phyloP scores from a whole-genome alignment of 352 stramenopile genomes.

The Thalassiosira pacifica region DNA sequence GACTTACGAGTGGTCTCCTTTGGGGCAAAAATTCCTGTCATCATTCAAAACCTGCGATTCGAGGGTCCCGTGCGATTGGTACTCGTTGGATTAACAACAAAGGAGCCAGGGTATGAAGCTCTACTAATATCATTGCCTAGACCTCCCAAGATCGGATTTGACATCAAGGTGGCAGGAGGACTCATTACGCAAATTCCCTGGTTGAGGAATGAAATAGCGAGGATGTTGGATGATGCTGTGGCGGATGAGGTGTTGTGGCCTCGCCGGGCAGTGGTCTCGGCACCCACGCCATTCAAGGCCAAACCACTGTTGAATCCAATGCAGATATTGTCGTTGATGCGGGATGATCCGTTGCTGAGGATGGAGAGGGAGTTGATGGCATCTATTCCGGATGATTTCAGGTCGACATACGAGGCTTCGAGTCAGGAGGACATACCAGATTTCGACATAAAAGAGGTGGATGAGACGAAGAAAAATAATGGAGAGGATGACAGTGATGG shows the following conservation, averaged over 20 bases:
- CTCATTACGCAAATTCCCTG: conserved; percentile 74
- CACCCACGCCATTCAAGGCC: conserved; percentile 37
- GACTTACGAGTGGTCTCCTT: conserved; percentile 47
- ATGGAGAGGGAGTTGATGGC: conserved; percentile 56
- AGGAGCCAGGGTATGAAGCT: conserved; percentile 63
- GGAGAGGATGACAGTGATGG: background rate
- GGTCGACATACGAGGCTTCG: conserved; percentile 34
- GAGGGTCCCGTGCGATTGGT: conserved; percentile 64
- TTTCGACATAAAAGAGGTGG: conserved; percentile 55
- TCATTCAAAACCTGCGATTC: conserved; percentile 72
- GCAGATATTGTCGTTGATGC: conserved; percentile 46
- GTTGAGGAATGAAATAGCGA: conserved; percentile 61
- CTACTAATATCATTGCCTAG: conserved; percentile 63
- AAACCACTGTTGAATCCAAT: conserved; percentile 62
- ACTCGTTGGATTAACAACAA: conserved; percentile 50
- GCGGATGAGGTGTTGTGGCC: conserved; percentile 59
- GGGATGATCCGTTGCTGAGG: conserved; percentile 18
- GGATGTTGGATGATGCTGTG: conserved; percentile 59
- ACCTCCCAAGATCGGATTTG: conserved; percentile 64
- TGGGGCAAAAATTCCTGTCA: conserved; percentile 62
- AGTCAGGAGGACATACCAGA: conserved; percentile 38
- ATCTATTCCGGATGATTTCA: conserved; percentile 61
- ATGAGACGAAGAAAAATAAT: conserved; percentile 7
- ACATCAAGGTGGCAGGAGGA: conserved; percentile 64
- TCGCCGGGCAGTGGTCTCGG: conserved; percentile 58